Percentiles rank a stretch among this genome's conserved stretches.
Evolutionary conservation across 73 alveolate genomes (phyloP).

Genomic region (Paraurostyla sp.): DNA sequence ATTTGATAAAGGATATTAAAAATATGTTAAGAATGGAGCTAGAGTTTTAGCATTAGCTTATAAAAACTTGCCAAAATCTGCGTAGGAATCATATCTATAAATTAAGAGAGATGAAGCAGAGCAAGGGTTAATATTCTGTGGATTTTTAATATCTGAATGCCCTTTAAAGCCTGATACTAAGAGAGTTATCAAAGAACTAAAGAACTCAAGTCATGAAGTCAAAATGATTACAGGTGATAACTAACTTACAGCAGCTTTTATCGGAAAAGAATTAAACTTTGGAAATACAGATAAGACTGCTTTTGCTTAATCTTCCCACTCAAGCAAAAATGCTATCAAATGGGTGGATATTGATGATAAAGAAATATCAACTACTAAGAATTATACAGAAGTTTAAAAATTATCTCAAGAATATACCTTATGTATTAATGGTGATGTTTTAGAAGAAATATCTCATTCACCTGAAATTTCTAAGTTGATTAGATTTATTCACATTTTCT

Average conservation of each 20-base stretch:
- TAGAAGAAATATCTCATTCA: conserved; percentile 62
- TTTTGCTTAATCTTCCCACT: conserved; percentile 13
- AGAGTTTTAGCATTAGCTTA: conserved; percentile 96
- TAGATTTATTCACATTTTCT: conserved; percentile 85
- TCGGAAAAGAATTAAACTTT: conserved; percentile 81
- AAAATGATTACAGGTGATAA: conserved; percentile 98
- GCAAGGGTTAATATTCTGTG: conserved; percentile 88
- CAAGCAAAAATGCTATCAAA: neutral
- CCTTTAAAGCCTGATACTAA: conserved; percentile 92
- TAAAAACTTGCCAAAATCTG: conserved; percentile 67
- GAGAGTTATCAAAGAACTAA: conserved; percentile 85
- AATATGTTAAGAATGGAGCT: conserved; percentile 90
- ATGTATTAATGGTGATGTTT: conserved; percentile 84
- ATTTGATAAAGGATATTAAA: conserved; percentile 77
- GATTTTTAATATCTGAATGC: conserved; percentile 94
- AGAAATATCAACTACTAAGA: conserved; percentile 59
- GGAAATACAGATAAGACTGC: neutral
- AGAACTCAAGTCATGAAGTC: conserved; percentile 80
- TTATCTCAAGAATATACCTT: conserved; percentile 75
- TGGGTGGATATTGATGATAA: conserved; percentile 72
- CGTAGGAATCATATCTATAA: conserved; percentile 63
- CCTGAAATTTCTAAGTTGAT: conserved; percentile 66
- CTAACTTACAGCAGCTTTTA: conserved; percentile 94
- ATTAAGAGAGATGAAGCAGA: conserved; percentile 94
- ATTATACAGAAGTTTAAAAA: conserved; percentile 67